Evolutionary conservation across 176 grass and related monocot genomes (phyloP).

Genomic region (Oryza nivara): DNA sequence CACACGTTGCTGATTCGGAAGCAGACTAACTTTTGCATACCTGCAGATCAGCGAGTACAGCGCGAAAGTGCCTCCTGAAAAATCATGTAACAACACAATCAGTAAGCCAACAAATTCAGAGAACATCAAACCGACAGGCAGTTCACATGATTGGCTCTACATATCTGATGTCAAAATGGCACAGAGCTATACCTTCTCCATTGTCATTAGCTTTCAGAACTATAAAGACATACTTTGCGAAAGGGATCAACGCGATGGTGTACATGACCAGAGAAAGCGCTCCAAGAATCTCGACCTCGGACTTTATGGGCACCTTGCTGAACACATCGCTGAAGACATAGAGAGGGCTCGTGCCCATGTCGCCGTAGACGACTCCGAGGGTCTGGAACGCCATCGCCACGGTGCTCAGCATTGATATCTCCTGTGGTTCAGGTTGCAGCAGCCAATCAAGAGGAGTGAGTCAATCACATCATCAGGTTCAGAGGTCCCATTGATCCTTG

Average conservation of each 20-base stretch:
- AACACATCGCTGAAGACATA: conserved; percentile 99
- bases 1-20: conserved; percentile 93
- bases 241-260: conserved; percentile 89
- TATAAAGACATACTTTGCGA: conserved; percentile 86
- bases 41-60: conserved; percentile 94
- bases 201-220: conserved; percentile 98
- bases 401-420: conserved; percentile 67
- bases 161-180: conserved; percentile 11
- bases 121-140: not conserved
- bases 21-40: conserved; percentile 88
- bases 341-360: conserved; percentile 95
- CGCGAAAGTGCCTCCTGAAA: conserved; percentile 91
- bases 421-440: conserved; percentile 54
- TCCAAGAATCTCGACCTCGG: conserved; percentile 81
- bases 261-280: conserved; percentile 95
- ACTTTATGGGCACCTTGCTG: conserved; percentile 95
- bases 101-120: conserved; percentile 12
- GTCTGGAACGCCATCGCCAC: conserved; percentile 93
- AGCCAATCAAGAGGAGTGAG: not conserved
- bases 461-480: conserved; percentile 26
- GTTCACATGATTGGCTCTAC: not conserved
- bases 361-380: conserved; percentile 93
- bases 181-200: conserved; percentile 69
- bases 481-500: not conserved
- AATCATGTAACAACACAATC: not conserved